Base-by-base conservation (phyloP, 164 flowering plant species). In the Aristolochia fimbriata region DNA sequence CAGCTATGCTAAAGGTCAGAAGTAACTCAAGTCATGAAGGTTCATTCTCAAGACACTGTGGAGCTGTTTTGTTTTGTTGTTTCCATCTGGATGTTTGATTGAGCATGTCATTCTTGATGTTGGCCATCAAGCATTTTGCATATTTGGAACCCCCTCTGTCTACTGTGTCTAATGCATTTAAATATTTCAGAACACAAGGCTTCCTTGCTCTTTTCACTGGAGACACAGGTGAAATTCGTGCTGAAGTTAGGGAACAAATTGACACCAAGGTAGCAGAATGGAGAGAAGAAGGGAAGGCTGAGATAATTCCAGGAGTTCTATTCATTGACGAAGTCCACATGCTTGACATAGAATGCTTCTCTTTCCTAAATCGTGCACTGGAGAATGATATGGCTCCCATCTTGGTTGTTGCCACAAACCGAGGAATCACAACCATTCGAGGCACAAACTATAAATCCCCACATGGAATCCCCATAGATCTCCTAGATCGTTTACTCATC, bases 271-370 rank as follows among this genome's bases (percentile, higher is more conserved):
- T 90, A 21, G 97, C 96, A 15, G 99, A 93, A 69, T 93, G 99
- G 99, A 78, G 89, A 59, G 99, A 93, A 66, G 99, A 93, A 83
- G 98, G 99, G 37, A 93, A 93, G 67, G 96, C 97, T n/a, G 99
- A 93, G 68, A 86, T 93, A 25, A 83, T 88, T n/a, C 99, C 97
- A 0, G 99, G 99, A n/a, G 96, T 93, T 24, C 83, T 90, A 53
- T 93, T 93, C 77, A 90, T 93, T 48, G 99, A 93, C 62, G 99
- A 90, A 72, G 99, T 93, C 21, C 99, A 93, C 77, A 93, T 90
- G 99, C 88, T 93, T 15, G 99, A 90, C 74, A 84, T 88, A 7
- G 95, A 93, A 69, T 90, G 97, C 68, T 90, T 93, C 65, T 93
- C 97, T 27, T 93, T 90, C 75, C 81, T 93, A 27, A 93, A 93